phyloP scores from a whole-genome alignment of 1,284 basidiomycete genomes.

The Malassezia caprae region DNA sequence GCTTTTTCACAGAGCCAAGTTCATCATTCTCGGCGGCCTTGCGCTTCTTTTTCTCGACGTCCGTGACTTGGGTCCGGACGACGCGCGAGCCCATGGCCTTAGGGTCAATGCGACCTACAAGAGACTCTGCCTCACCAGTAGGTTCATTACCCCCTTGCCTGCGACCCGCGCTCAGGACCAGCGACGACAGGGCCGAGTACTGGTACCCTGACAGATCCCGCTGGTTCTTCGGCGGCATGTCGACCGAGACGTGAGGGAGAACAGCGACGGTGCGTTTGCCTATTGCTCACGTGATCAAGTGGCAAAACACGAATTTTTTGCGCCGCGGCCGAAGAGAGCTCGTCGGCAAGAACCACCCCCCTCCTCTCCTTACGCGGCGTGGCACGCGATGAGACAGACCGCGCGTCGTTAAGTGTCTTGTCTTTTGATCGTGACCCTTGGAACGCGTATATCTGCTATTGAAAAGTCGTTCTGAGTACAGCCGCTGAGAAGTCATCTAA shows the following conservation, averaged over 20 bases:
- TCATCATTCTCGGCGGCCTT: slow-evolving; percentile 35
- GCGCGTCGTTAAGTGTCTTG: background rate
- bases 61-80: slow-evolving; percentile 70
- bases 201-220: slow-evolving; percentile 46
- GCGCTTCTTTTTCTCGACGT: slow-evolving; percentile 84
- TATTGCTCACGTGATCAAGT: slow-evolving; percentile 1
- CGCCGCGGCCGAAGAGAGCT: background rate
- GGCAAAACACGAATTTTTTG: slow-evolving; percentile 1
- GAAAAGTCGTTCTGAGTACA: background rate
- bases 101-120: slow-evolving; percentile 80
- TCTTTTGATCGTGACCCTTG: background rate
- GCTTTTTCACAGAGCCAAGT: slow-evolving; percentile 18
- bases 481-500: background rate
- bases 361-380: slow-evolving; percentile 1
- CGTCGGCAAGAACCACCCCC: background rate
- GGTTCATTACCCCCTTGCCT: slow-evolving; percentile 57
- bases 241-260: background rate
- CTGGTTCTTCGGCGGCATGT: slow-evolving; percentile 41
- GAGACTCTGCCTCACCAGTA: slow-evolving; percentile 84
- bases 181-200: slow-evolving; percentile 45
- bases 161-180: slow-evolving; percentile 42
- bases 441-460: background rate
- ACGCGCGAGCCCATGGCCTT: slow-evolving; percentile 89
- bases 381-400: background rate
- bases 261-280: background rate